Evolutionary conservation across 345 rosid species (phyloP), one percentile per base, ranked within the genome.

Genomic region (Eucalyptus rudis): DNA sequence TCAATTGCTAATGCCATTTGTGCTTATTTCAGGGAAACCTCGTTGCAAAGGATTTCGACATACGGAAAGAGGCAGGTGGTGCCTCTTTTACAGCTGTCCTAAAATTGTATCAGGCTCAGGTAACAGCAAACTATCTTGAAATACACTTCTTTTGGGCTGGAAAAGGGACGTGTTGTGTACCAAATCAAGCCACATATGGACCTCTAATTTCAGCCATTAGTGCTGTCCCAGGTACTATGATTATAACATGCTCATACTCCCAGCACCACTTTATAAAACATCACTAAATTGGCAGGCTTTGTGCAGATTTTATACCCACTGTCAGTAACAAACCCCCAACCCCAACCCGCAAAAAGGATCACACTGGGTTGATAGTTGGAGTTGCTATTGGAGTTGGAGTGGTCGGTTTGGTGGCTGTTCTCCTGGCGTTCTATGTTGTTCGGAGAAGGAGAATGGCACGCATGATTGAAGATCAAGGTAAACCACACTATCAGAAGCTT

Each of bases 281-380:
- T 90, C 25, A 87, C 86, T 90, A 50, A 87, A 87, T 71, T 86
- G 84, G 56, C 89, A 86, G 43, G 19, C 40, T 88, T 86, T 86
- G 58, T 91, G 90, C 95, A 96, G 97, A 95, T 87, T 97, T 97
- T 86, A 81, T 6, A 88, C 98, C 99, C 54, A 94, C 94, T 52
- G 97, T 95, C 43, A 91, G 89, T 43, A 92, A 94, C 92, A 94
- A 62, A 25, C 88, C 93, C 87, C 96, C 97, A 40, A 66, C 84
- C 51, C 87, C 97, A 40, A 59, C 81, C 52, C 59, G 86, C 17
- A 76, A 91, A 87, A 94, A 92, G 89, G 87, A 88, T 85, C 91
- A 88, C 5, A 91, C 94, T 62, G 88, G 79, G 0, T 33, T 89
- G 87, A 87, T 86, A 1, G 44, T 88, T 59, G 36, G 44, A 27